Conservation (phyloP, 345 rosid genomes). For the Eucalyptus cloeziana region DNA sequence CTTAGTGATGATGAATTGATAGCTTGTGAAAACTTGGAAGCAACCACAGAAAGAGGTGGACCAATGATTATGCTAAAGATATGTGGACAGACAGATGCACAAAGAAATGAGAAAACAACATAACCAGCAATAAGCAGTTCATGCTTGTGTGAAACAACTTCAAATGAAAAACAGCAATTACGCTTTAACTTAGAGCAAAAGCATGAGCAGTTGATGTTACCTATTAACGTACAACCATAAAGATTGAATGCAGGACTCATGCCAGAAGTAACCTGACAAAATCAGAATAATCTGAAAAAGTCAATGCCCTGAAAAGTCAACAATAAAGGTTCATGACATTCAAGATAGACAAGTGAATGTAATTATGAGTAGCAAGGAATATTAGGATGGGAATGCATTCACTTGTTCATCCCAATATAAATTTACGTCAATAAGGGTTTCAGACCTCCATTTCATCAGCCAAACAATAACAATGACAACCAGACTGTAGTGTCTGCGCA, state of each 20-base stretch:
- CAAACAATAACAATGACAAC: not conserved
- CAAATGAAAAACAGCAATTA: not conserved
- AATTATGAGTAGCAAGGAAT: not conserved
- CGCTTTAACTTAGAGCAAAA: not conserved
- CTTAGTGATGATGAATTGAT: not conserved
- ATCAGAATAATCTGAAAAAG: not conserved
- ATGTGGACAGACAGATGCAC: not conserved
- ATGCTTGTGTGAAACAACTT: not conserved
- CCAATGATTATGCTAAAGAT: not conserved
- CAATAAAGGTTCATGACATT: not conserved
- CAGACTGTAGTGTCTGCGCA: not conserved
- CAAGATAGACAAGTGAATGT: not conserved
- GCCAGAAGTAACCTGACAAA: constrained; percentile 72
- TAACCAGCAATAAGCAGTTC: not conserved
- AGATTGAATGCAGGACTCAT: constrained; percentile 93
- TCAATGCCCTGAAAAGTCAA: not conserved
- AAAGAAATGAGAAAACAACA: not conserved
- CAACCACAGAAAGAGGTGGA: not conserved
- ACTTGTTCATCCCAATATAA: not conserved
- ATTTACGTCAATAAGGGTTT: not conserved
- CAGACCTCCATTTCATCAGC: not conserved
- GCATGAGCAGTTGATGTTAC: constrained; percentile 23
- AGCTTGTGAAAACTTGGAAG: not conserved
- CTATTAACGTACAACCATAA: constrained; percentile 80
- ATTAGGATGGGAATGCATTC: not conserved